Evolutionary conservation across 805 yeast genomes (phyloP), one percentile per base, ranked within the genome.

Genomic region (Cyberlindnera veronae): DNA sequence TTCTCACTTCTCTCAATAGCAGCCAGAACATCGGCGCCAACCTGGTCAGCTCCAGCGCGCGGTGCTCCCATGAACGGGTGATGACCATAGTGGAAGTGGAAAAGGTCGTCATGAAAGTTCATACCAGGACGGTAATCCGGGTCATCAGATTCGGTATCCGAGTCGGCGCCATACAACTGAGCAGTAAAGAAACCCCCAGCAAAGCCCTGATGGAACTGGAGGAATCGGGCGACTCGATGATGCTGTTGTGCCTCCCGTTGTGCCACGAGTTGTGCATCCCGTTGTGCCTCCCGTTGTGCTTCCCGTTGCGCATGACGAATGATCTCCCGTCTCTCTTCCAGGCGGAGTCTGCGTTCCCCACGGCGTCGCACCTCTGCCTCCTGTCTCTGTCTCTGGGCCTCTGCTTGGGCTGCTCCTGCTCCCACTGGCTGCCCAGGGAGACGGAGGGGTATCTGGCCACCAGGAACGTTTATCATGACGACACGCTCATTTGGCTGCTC

Each of bases 1-100:
- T 37, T 37, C 9, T 55, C 60, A 15, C 50, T 29, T 14, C 41
- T 39, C 29, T 54, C 51, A 18, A 55, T 42, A 37, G 35, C 32
- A 11, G 40, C 33, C 45, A 49, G 35, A 12, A 24, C 13, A 12
- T 13, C 11, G 12, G 28, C 28, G n/a, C 13, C 28, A 13, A 24
- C 5, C n/a, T 13, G 28, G 12, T 14, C 28, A 24, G 11, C 11
- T 21, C 10, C 24, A n/a, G n/a, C n/a, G n/a, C n/a, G n/a, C n/a
- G n/a, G n/a, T n/a, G n/a, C n/a, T n/a, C n/a, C n/a, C n/a, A n/a
- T n/a, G n/a, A n/a, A n/a, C 24, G 11, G 14, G 28, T 24, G 11
- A 24, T 14, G 14, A 24, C n/a, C n/a, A 24, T 8, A 10, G 13
- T 24, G n/a, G 28, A 12, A 14, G 8, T 10, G 28, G n/a, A 29